A percentile compares a stretch with the other conserved stretches of the same genome.
Conservation (phyloP, 140 eudicot species). For the Cichorium intybus region DNA sequence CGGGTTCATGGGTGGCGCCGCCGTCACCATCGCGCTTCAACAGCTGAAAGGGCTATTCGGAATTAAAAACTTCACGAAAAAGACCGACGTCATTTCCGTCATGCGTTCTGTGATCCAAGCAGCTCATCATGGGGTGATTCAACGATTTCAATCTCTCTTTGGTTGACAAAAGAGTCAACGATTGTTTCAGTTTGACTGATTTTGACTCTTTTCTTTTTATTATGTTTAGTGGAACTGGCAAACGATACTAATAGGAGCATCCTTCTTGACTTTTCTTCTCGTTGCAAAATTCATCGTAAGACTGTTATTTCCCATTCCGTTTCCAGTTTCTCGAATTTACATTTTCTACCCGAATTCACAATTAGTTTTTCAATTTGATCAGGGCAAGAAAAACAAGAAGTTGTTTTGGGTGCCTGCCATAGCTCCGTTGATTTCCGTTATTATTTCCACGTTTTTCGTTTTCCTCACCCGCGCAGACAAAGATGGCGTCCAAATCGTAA, state of each 20-base stretch:
- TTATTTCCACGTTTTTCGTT: constrained; percentile 61
- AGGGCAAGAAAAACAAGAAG: constrained; percentile 67
- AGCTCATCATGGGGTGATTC: constrained; percentile 61
- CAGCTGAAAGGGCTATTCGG: constrained; percentile 81
- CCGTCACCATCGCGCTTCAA: constrained; percentile 71
- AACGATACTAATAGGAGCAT: constrained; percentile 59
- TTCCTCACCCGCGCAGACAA: constrained; percentile 59
- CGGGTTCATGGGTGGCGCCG: constrained; percentile 92
- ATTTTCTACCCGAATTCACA: background rate
- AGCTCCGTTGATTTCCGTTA: constrained; percentile 72
- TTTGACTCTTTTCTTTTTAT: background rate
- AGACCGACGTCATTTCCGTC: constrained; percentile 69
- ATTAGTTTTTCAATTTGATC: constrained; percentile 4
- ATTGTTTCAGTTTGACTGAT: background rate
- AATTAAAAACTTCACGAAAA: constrained; percentile 59
- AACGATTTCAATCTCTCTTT: background rate
- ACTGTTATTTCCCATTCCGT: constrained; percentile 1
- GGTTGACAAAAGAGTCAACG: background rate
- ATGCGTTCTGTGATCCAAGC: constrained; percentile 52
- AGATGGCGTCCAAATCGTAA: constrained; percentile 60
- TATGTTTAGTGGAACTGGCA: constrained; percentile 94
- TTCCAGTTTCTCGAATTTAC: constrained; percentile 7
- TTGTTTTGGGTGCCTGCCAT: constrained; percentile 76
- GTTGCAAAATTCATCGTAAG: constrained; percentile 67
- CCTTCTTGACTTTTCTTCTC: constrained; percentile 67